These are phyloP conservation scores for Malassezia sp. DNA, from an alignment of 1,284 basidiomycete species.

Conservation along the genomic window DNA sequence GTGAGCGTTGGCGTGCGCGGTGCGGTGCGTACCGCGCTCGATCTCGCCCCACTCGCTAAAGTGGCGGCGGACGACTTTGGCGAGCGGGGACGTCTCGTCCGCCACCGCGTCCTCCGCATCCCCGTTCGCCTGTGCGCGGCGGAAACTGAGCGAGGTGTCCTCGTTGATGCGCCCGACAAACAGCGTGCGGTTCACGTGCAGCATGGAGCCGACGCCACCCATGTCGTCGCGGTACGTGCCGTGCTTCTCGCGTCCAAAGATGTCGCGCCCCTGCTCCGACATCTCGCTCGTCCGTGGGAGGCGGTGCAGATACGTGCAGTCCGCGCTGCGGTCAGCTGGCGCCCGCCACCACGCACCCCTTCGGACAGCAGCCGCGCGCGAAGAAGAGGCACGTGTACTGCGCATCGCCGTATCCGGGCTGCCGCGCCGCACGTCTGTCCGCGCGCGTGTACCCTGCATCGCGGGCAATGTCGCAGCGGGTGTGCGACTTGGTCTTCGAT, in stretches of 20 bases:
- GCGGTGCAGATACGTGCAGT: constrained; percentile 86
- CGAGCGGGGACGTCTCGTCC: constrained; percentile 21
- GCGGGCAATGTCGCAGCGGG: constrained; percentile 72
- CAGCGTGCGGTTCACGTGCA: constrained; percentile 79
- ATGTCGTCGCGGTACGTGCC: constrained; percentile 96
- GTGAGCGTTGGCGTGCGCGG: neutral
- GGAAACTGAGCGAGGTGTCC: constrained; percentile 24
- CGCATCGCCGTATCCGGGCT: constrained; percentile 52
- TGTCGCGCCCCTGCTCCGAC: constrained; percentile 85
- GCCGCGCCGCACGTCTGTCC: constrained; percentile 17
- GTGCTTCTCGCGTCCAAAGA: constrained; percentile 94
- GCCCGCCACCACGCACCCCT: constrained; percentile 53
- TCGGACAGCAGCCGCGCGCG: constrained; percentile 87
- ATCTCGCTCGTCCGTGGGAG: constrained; percentile 57
- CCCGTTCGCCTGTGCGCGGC: constrained; percentile 20
- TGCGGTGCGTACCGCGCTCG: constrained; percentile 68
- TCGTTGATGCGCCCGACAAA: constrained; percentile 74
- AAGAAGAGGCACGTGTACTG: constrained; percentile 93
- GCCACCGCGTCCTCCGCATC: constrained; percentile 27
- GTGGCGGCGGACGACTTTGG: constrained; percentile 51
- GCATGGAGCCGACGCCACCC: constrained; percentile 96
- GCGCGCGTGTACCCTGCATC: constrained; percentile 73
- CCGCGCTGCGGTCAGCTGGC: constrained; percentile 53
- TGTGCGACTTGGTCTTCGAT: constrained; percentile 78
- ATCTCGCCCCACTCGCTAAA: constrained; percentile 97